Evolutionary conservation across 2,329 filamentous ascomycete species (phyloP), one percentile per base, ranked within the genome.

Genomic region (Xylariomycetidae sp.): DNA sequence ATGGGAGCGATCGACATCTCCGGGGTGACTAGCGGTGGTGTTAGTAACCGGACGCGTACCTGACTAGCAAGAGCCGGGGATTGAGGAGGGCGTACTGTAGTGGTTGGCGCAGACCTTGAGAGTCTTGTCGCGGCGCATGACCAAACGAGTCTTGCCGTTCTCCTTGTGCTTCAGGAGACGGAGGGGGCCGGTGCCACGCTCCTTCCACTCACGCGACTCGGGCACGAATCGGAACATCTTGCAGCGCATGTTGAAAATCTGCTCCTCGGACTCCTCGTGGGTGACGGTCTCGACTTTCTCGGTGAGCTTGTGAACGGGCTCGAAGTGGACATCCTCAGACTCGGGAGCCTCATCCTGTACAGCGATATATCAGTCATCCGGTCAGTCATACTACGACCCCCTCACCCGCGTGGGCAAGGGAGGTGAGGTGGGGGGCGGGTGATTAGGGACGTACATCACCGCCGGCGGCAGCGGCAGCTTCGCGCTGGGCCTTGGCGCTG

Each of bases 81-180:
- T 10, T 12, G 23, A 13, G 19, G 17, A 13, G 10, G 18, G 70
- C 84, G 56, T 81, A 95, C 89, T 82, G 69, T 98, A 98, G 76
- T 98, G 92, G 75, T 98, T 98, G 60, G 92, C 92, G 82, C 92
- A 98, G 67, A 98, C 92, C 78, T 98, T 98, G 70, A 96, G 80
- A 42, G 92, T 98, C 86, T 96, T 96, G 74, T 98, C 92, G 61
- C 92, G 79, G 64, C 92, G 85, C 92, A 98, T 98, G 52, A 98
- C 92, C 54, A 98, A 73, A 53, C 92, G 81, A 39, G 89, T 95
- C 82, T 96, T 96, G 67, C 84, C 80, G 64, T 95, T 95, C 73
- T 95, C 89, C 77, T 88, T 92, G 76, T 98, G 92, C 81, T 95
- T 96, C 60, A 98, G 74, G 64, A 98, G 76, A 58, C 90, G 80